Evolutionary conservation across 2,329 filamentous ascomycete species (phyloP).

Genomic region (Ophiostoma sp.): DNA sequence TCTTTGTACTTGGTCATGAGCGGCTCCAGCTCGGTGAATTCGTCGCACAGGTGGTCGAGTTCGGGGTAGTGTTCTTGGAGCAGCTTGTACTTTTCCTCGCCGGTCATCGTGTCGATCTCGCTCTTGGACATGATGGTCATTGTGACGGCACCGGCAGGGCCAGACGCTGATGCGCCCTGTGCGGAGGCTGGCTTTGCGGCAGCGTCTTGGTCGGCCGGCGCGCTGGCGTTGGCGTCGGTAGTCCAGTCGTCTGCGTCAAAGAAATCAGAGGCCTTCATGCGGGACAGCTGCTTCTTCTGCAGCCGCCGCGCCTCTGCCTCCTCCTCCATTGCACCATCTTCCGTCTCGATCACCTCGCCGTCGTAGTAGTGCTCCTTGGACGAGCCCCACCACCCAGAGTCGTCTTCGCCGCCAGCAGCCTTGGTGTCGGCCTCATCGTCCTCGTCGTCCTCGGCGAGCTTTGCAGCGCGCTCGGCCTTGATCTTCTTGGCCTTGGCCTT

Average conservation of each 20-base stretch:
- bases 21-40: slow-evolving; percentile 69
- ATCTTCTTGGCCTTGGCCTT: slow-evolving; percentile 17
- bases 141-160: slow-evolving; percentile 58
- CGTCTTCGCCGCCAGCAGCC: slow-evolving; percentile 48
- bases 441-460: slow-evolving; percentile 28
- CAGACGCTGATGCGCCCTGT: neutral
- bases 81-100: slow-evolving; percentile 68
- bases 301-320: slow-evolving; percentile 83
- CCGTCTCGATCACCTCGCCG: slow-evolving; percentile 65
- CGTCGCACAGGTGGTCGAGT: slow-evolving; percentile 77
- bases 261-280: slow-evolving; percentile 89
- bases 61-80: slow-evolving; percentile 82
- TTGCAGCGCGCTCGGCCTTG: slow-evolving; percentile 35
- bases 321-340: slow-evolving; percentile 74
- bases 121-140: slow-evolving; percentile 81
- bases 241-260: slow-evolving; percentile 89
- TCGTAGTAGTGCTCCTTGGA: slow-evolving; percentile 90
- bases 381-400: slow-evolving; percentile 74
- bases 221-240: slow-evolving; percentile 32
- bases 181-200: neutral
- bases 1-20: slow-evolving; percentile 54
- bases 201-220: slow-evolving; percentile 36
- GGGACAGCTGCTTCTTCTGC: slow-evolving; percentile 83
- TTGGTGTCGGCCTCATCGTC: slow-evolving; percentile 56
- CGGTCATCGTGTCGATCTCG: slow-evolving; percentile 71